Evolutionary conservation across 1,284 basidiomycete species (phyloP).

Genomic region (Leccinum pallidistipes): DNA sequence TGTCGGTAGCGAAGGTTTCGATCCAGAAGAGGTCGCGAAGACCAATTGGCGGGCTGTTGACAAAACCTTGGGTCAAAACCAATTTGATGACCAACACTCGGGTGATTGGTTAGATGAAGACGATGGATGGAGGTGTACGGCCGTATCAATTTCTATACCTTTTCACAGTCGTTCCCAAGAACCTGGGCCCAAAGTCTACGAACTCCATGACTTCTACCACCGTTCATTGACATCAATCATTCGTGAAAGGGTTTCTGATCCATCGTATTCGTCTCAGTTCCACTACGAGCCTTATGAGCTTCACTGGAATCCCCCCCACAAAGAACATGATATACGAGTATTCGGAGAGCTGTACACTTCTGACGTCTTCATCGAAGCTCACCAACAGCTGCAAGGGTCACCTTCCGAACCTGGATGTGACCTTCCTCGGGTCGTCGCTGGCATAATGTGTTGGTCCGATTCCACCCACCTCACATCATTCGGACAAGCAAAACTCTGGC

Average conservation of each 20-base stretch:
- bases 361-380: not conserved
- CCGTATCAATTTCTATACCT: not conserved
- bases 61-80: not conserved
- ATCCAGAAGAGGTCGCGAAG: not conserved
- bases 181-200: not conserved
- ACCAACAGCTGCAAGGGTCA: not conserved
- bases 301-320: not conserved
- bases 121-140: not conserved
- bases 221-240: not conserved
- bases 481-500: not conserved
- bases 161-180: not conserved
- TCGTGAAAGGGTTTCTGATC: not conserved
- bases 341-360: not conserved
- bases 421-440: not conserved
- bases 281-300: not conserved
- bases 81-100: not conserved
- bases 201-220: not conserved
- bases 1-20: not conserved
- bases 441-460: not conserved
- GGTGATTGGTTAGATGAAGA: not conserved
- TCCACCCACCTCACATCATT: not conserved
- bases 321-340: not conserved
- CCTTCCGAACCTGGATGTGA: not conserved
- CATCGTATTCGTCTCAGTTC: not conserved
- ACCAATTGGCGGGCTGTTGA: not conserved